These are phyloP conservation scores for Serendipita sp. DNA, from an alignment of 768 basidiomycete species.

Conservation along the genomic window DNA sequence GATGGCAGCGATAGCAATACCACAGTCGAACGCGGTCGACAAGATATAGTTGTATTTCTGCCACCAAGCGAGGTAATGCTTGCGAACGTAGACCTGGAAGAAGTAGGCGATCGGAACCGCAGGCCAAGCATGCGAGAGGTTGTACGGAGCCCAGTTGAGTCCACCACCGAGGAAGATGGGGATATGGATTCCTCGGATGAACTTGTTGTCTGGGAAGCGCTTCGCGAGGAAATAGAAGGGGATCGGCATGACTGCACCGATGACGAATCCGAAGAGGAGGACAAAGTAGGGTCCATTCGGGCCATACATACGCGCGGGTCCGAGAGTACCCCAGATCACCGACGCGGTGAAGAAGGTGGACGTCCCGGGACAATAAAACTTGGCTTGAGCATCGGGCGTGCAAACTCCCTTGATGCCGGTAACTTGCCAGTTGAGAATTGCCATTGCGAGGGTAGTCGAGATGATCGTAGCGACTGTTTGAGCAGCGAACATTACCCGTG, in stretches of 20 bases:
- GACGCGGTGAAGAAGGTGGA: constrained; percentile 27
- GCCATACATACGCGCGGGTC: constrained; percentile 25
- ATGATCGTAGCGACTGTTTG: constrained; percentile 24
- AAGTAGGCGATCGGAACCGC: constrained; percentile 4
- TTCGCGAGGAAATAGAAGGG: constrained; percentile 21
- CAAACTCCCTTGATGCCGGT: constrained; percentile 23
- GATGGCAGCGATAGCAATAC: constrained; percentile 20
- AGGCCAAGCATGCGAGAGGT: constrained; percentile 3
- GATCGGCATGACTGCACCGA: constrained; percentile 24
- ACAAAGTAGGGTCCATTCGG: constrained; percentile 20
- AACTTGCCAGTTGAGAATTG: constrained; percentile 20
- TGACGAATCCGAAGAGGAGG: constrained; percentile 21
- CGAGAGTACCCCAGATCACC: constrained; percentile 22
- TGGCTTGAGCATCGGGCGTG: constrained; percentile 19
- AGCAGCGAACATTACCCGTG: constrained; percentile 21
- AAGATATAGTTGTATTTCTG: constrained; percentile 15
- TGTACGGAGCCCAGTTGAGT: constrained; percentile 7
- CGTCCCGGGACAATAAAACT: constrained; percentile 24
- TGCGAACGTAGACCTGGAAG: constrained; percentile 10
- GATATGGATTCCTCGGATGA: constrained; percentile 7
- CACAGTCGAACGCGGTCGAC: constrained; percentile 19
- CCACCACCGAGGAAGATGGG: constrained; percentile 5
- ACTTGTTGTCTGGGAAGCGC: constrained; percentile 15
- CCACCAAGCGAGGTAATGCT: constrained; percentile 10
- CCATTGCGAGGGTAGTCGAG: constrained; percentile 19